Evolutionary conservation across 352 stramenopile genomes (phyloP).

Genomic region (Phytophthora pistaciae): DNA sequence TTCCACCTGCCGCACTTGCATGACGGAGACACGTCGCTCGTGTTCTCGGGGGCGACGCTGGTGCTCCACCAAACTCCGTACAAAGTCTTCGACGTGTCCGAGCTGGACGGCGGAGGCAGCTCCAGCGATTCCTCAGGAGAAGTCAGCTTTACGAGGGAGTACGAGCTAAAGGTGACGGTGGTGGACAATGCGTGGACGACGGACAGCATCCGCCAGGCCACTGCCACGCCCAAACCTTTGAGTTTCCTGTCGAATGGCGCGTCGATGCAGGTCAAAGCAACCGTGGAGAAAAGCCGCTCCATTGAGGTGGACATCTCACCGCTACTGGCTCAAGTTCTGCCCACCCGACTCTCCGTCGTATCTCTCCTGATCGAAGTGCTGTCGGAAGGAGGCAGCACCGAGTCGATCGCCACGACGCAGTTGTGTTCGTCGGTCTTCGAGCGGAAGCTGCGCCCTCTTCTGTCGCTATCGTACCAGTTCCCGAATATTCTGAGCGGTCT

Average conservation of each 20-base stretch:
- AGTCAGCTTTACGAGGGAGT: slow-evolving; percentile 53
- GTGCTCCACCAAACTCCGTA: slow-evolving; percentile 72
- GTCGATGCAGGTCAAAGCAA: slow-evolving; percentile 46
- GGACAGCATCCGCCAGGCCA: slow-evolving; percentile 27
- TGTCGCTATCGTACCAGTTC: slow-evolving; percentile 57
- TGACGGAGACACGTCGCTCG: slow-evolving; percentile 49
- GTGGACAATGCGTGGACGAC: slow-evolving; percentile 63
- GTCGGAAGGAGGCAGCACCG: slow-evolving; percentile 26
- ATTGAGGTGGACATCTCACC: slow-evolving; percentile 64
- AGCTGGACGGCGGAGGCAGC: slow-evolving; percentile 17
- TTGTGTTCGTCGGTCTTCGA: slow-evolving; percentile 77
- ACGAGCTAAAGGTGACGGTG: slow-evolving; percentile 52
- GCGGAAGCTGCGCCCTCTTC: slow-evolving; percentile 49
- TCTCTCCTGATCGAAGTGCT: slow-evolving; percentile 69
- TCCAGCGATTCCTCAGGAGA: slow-evolving; percentile 4
- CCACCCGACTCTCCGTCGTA: slow-evolving; percentile 48
- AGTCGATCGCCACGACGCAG: slow-evolving; percentile 49
- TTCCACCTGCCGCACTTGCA: slow-evolving; percentile 71
- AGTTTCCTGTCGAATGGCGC: slow-evolving; percentile 29
- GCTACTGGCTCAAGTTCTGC: slow-evolving; percentile 47
- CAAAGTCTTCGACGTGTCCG: slow-evolving; percentile 67
- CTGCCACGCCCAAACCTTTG: slow-evolving; percentile 20
- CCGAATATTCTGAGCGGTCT: slow-evolving; percentile 47
- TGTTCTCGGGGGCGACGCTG: slow-evolving; percentile 45
- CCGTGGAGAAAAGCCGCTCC: slow-evolving; percentile 56